Percentiles rank a stretch among this genome's conserved stretches.
phyloP scores from a whole-genome alignment of 805 yeast species.

The Saccharomycopsis sp. region DNA sequence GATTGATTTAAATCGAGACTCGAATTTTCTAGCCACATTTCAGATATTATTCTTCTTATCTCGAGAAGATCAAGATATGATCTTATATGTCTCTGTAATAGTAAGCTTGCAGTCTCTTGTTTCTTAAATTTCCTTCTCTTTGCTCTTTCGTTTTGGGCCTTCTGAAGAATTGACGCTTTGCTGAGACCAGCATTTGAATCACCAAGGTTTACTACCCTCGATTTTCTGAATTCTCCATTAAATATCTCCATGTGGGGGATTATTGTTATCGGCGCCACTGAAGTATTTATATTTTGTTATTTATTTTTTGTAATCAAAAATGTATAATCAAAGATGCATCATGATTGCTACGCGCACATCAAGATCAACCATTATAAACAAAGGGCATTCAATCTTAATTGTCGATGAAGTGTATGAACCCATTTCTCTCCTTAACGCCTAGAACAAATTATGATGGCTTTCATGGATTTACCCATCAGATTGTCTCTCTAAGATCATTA shows the following conservation, averaged over 20 bases:
- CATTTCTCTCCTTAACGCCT: too few species aligned
- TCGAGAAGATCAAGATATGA: slow-evolving; percentile 31
- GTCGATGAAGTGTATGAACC: too few species aligned
- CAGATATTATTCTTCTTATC: not conserved
- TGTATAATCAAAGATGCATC: too few species aligned
- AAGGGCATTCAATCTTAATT: too few species aligned
- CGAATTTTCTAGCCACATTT: not conserved
- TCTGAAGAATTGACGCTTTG: slow-evolving; percentile 44
- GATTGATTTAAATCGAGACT: not conserved
- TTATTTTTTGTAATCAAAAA: too few species aligned
- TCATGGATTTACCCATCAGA: too few species aligned
- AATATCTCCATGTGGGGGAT: slow-evolving; percentile 52
- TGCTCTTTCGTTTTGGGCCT: slow-evolving; percentile 59
- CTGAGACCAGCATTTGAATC: slow-evolving; percentile 35
- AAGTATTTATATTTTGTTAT: too few species aligned
- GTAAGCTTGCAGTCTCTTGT: slow-evolving; percentile 41
- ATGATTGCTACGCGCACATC: too few species aligned
- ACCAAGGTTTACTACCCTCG: slow-evolving; percentile 60
- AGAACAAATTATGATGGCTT: too few species aligned
- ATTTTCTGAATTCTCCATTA: slow-evolving; percentile 55
- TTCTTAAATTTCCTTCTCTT: slow-evolving; percentile 51
- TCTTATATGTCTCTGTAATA: slow-evolving; percentile 45
- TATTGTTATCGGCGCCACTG: too few species aligned
- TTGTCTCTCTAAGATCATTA: too few species aligned
- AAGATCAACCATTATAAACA: too few species aligned